phyloP scores from a whole-genome alignment of 768 basidiomycete species.

The Cystobasidium tubakii region DNA sequence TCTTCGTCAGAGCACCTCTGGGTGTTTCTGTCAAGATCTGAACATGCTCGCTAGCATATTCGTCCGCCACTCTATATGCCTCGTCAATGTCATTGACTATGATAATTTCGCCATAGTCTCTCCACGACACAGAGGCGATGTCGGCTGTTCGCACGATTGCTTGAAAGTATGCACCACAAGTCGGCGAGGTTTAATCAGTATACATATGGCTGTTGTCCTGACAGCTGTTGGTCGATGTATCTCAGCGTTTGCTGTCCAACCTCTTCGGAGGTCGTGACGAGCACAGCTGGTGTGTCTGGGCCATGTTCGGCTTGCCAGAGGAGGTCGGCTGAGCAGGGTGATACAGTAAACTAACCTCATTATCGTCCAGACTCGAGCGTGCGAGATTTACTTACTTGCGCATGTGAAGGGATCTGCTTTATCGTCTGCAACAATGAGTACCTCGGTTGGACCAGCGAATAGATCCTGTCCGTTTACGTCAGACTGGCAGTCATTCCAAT shows the following conservation, averaged over 20 bases:
- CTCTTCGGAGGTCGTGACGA: conserved; percentile 37
- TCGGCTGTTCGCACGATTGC: conserved; percentile 26
- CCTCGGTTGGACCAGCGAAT: conserved; percentile 40
- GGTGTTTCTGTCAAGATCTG: conserved; percentile 36
- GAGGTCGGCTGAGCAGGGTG: conserved; percentile 29
- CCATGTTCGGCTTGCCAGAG: conserved; percentile 40
- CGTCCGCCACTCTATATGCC: conserved; percentile 36
- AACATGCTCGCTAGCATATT: conserved; percentile 36
- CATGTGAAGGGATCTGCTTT: conserved; percentile 38
- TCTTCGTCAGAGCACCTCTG: conserved; percentile 34
- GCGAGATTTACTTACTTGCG: conserved; percentile 34
- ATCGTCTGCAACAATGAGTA: conserved; percentile 41
- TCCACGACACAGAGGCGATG: conserved; percentile 32
- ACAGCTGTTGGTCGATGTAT: conserved; percentile 32
- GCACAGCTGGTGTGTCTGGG: conserved; percentile 39
- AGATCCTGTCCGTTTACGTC: conserved; percentile 31
- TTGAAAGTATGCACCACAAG: neutral
- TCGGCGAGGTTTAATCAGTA: neutral
- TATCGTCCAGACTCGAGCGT: too few relatives aligned
- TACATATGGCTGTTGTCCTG: neutral
- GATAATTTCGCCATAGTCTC: conserved; percentile 39
- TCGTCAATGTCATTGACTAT: conserved; percentile 39
- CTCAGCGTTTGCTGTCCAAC: conserved; percentile 32
- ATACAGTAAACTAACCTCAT: neutral
- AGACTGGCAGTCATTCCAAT: neutral